Evolutionary conservation across 2,329 filamentous ascomycete species (phyloP).

Genomic region (Trichophyton benhamiae): DNA sequence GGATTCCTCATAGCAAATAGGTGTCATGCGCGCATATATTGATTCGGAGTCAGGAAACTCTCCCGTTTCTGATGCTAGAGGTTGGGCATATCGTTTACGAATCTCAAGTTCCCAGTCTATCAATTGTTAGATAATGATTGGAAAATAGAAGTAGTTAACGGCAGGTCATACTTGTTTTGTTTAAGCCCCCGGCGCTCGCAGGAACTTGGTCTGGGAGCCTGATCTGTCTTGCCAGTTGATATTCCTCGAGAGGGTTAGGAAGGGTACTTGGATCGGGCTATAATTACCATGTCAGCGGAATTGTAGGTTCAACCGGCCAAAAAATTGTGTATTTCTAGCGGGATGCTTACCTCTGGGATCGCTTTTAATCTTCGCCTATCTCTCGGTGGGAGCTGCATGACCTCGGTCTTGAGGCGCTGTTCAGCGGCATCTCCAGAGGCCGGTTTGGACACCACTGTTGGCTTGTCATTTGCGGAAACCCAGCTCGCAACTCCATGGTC

Average conservation of each 20-base stretch:
- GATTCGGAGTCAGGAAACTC: conserved; percentile 50
- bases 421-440: conserved; percentile 49
- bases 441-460: conserved; percentile 37
- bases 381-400: conserved; percentile 49
- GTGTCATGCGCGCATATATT: conserved; percentile 48
- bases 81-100: conserved; percentile 50
- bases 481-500: conserved; percentile 51
- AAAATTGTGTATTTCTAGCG: too few relatives aligned
- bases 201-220: conserved; percentile 51
- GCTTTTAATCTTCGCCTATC: conserved; percentile 48
- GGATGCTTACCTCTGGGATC: conserved; percentile 36
- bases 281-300: not conserved
- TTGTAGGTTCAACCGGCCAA: not conserved
- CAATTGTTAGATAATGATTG: not conserved
- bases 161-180: conserved; percentile 57
- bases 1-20: conserved; percentile 54
- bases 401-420: conserved; percentile 50
- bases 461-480: conserved; percentile 49
- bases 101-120: conserved; percentile 52
- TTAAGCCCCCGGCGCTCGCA: conserved; percentile 58
- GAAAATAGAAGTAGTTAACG: not conserved
- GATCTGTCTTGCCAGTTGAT: conserved; percentile 35
- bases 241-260: conserved; percentile 31
- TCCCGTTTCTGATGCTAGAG: conserved; percentile 48
- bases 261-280: conserved; percentile 28